Evolutionary conservation across 352 stramenopile species (phyloP).

Genomic region (Phytophthora multivora): DNA sequence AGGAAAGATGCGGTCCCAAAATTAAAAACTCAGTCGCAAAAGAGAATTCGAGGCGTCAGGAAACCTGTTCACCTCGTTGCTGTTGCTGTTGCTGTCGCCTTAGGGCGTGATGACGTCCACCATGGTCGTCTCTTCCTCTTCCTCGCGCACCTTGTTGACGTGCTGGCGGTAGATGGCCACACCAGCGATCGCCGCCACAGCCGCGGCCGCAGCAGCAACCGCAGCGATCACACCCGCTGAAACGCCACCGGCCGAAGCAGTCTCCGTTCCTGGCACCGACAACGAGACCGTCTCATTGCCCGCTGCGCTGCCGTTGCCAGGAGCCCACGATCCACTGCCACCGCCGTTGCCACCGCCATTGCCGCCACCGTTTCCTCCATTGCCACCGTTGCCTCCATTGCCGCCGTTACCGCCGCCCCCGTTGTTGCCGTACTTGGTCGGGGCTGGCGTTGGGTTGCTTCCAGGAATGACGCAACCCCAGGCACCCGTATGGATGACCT

Average conservation of each 20-base stretch:
- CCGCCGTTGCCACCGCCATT: constrained; percentile 7
- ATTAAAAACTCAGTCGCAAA: constrained; percentile 12
- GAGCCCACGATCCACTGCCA: constrained; percentile 3
- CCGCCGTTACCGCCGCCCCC: not conserved
- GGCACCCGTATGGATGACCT: constrained; percentile 69
- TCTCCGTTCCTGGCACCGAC: constrained; percentile 16
- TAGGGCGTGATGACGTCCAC: constrained; percentile 41
- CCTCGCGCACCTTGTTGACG: constrained; percentile 13
- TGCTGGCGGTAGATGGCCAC: constrained; percentile 45
- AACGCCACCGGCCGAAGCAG: constrained; percentile 19
- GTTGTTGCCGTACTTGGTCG: constrained; percentile 26
- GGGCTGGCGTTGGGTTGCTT: constrained; percentile 31
- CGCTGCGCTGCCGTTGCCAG: constrained; percentile 3
- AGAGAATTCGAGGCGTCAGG: not conserved
- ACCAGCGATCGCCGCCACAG: constrained; percentile 36
- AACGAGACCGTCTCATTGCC: constrained; percentile 21
- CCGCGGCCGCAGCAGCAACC: constrained; percentile 36
- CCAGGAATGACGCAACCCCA: constrained; percentile 62
- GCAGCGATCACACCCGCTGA: constrained; percentile 36
- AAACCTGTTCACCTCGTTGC: not conserved
- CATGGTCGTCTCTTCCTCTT: constrained; percentile 19
- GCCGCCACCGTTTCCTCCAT: constrained; percentile 9
- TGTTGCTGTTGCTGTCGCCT: not conserved
- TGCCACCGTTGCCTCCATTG: constrained; percentile 7
- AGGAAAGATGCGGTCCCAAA: constrained; percentile 8